A percentile compares a stretch with the other conserved stretches of the same genome.
Conservation (phyloP, 2,329 filamentous ascomycete genomes). For the Microdochium bolleyi region DNA sequence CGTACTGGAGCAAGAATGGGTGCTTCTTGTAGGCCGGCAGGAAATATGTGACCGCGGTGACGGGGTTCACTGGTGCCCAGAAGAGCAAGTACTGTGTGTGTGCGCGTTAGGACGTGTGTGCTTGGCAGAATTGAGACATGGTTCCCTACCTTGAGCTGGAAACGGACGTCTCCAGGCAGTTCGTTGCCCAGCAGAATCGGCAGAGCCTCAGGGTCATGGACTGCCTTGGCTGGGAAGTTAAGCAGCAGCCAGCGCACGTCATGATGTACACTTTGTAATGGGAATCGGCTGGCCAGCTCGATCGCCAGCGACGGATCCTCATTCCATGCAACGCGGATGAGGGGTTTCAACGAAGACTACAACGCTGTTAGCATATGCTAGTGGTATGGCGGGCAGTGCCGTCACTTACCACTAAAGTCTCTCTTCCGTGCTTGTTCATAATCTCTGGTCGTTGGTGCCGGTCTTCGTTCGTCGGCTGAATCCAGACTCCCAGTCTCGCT, state of each 20-base stretch:
- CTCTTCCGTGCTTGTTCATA: conserved; percentile 30
- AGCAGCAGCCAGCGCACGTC: conserved; percentile 77
- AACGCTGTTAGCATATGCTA: conserved; percentile 8
- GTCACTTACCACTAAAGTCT: conserved; percentile 27
- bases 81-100: conserved; percentile 68
- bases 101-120: conserved; percentile 16
- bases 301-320: conserved; percentile 84
- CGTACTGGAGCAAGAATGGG: conserved; percentile 90
- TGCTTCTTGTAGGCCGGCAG: conserved; percentile 85
- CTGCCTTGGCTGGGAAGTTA: conserved; percentile 74
- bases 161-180: conserved; percentile 70
- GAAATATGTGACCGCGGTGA: conserved; percentile 90
- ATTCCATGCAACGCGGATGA: conserved; percentile 78
- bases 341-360: conserved; percentile 47
- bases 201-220: conserved; percentile 74
- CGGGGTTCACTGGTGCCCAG: conserved; percentile 88
- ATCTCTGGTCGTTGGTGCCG: conserved; percentile 26
- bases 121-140: background rate
- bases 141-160: conserved; percentile 67
- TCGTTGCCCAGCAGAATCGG: conserved; percentile 71
- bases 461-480: conserved; percentile 67
- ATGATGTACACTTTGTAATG: conserved; percentile 60
- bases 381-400: background rate
- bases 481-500: conserved; percentile 78
- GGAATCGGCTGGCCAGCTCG: conserved; percentile 73